Conservation (phyloP, 805 yeast species). For the Candida mattraensis region DNA sequence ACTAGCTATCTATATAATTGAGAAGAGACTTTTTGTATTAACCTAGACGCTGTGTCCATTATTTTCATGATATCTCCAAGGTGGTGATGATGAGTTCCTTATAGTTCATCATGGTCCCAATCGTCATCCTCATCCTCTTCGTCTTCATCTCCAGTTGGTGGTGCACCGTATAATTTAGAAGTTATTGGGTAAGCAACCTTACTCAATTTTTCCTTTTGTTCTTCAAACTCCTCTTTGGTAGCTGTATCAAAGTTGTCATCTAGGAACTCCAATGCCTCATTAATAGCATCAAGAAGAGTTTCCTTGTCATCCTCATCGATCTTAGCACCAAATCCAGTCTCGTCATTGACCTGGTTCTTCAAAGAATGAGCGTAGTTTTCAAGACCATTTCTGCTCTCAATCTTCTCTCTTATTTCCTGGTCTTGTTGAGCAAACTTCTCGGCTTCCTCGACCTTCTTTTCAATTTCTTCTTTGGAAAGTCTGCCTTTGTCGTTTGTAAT, state of each 20-base stretch:
- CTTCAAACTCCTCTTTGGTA: slow-evolving; percentile 88
- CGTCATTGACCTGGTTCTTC: slow-evolving; percentile 58
- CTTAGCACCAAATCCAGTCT: slow-evolving; percentile 68
- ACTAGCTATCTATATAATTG: no score
- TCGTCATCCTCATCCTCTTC: slow-evolving; percentile 58
- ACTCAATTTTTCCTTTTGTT: slow-evolving; percentile 80
- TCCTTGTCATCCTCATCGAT: slow-evolving; percentile 90
- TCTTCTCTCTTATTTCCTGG: slow-evolving; percentile 75
- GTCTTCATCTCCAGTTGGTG: slow-evolving; percentile 41
- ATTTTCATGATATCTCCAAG: no score
- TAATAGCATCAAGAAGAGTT: slow-evolving; percentile 79
- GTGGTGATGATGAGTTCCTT: slow-evolving; percentile 22
- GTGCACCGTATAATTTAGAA: slow-evolving; percentile 69
- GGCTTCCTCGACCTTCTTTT: slow-evolving; percentile 97
- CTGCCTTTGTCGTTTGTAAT: slow-evolving; percentile 94
- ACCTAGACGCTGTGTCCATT: no score
- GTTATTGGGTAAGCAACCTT: slow-evolving; percentile 90
- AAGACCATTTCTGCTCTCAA: slow-evolving; percentile 82
- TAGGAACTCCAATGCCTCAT: slow-evolving; percentile 65
- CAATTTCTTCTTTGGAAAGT: slow-evolving; percentile 89
- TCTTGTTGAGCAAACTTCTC: slow-evolving; percentile 94
- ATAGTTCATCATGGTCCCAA: slow-evolving; percentile 72
- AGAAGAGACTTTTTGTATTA: no score
- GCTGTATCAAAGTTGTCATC: slow-evolving; percentile 84
- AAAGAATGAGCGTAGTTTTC: slow-evolving; percentile 87